Evolutionary conservation across 2,329 filamentous ascomycete species (phyloP).

Genomic region (Talaromyces atroroseus): DNA sequence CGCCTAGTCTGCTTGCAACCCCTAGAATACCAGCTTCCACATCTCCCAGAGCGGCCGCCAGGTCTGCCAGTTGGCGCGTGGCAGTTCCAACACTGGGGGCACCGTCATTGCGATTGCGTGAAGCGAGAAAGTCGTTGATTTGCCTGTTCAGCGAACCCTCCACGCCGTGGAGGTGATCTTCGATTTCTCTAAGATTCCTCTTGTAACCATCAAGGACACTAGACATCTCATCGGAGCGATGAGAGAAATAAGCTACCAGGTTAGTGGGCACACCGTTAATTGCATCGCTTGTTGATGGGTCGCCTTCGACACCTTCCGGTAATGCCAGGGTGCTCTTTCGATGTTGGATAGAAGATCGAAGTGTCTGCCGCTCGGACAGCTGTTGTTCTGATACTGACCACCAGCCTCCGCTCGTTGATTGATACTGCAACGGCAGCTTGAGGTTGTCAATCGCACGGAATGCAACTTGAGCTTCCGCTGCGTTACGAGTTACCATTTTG

Average conservation of each 20-base stretch:
- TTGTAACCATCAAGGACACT: constrained; percentile 54
- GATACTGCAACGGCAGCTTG: constrained; percentile 61
- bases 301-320: constrained; percentile 41
- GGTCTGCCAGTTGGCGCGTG: constrained; percentile 37
- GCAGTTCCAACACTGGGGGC: constrained; percentile 39
- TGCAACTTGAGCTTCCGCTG: constrained; percentile 63
- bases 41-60: constrained; percentile 57
- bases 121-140: constrained; percentile 50
- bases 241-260: constrained; percentile 60
- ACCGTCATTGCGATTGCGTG: constrained; percentile 35
- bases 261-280: constrained; percentile 53
- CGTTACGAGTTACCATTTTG: constrained; percentile 58
- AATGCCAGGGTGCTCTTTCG: constrained; percentile 41
- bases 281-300: constrained; percentile 34
- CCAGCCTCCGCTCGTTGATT: constrained; percentile 43
- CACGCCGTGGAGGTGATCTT: constrained; percentile 60
- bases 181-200: constrained; percentile 58
- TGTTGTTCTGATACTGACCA: constrained; percentile 37
- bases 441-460: constrained; percentile 72
- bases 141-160: constrained; percentile 57
- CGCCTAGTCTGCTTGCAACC: constrained; percentile 57
- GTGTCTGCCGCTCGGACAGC: constrained; percentile 32
- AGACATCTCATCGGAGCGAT: constrained; percentile 57
- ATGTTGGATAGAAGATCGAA: constrained; percentile 33
- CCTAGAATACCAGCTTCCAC: constrained; percentile 61